phyloP scores from a whole-genome alignment of 2,329 filamentous ascomycete species.

The Fusarium sp. region DNA sequence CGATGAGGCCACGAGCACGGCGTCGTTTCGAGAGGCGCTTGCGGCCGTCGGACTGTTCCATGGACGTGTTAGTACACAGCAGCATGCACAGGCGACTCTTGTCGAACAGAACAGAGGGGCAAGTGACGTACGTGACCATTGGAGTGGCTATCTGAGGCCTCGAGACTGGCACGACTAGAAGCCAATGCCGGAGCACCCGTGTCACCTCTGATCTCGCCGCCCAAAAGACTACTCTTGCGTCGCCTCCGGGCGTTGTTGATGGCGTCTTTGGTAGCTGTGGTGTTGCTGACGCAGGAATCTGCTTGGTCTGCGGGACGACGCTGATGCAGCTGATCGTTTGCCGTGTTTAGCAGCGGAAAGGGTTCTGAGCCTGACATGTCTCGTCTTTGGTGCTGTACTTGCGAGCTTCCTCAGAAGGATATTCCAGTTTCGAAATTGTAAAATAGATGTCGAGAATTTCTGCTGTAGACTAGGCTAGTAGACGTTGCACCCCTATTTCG shows the following conservation, averaged over 20 bases:
- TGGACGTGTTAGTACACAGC: constrained; percentile 12
- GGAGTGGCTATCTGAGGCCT: constrained; percentile 33
- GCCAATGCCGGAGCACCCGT: constrained; percentile 65
- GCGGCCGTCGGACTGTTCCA: constrained; percentile 35
- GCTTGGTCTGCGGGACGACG: constrained; percentile 45
- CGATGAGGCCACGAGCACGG: constrained; percentile 60
- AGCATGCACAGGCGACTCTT: neutral
- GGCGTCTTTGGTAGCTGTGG: constrained; percentile 42
- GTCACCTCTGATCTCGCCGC: constrained; percentile 63
- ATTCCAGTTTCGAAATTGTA: neutral
- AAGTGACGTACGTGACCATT: constrained; percentile 24
- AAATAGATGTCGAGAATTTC: neutral
- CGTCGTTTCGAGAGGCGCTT: constrained; percentile 64
- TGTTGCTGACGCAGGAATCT: constrained; percentile 29
- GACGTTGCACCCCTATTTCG: constrained; percentile 31
- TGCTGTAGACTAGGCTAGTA: neutral
- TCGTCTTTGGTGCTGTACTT: neutral
- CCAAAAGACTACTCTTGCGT: constrained; percentile 66
- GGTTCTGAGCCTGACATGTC: constrained; percentile 62
- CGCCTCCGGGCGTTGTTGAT: constrained; percentile 55
- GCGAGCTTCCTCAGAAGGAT: neutral
- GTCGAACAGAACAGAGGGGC: neutral
- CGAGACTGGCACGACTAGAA: constrained; percentile 60
- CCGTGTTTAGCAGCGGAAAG: constrained; percentile 63
- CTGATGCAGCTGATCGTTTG: constrained; percentile 59